Evolutionary conservation across 2,329 filamentous ascomycete species (phyloP), one percentile per base, ranked within the genome.

Genomic region (Aspergillaceae sp.): DNA sequence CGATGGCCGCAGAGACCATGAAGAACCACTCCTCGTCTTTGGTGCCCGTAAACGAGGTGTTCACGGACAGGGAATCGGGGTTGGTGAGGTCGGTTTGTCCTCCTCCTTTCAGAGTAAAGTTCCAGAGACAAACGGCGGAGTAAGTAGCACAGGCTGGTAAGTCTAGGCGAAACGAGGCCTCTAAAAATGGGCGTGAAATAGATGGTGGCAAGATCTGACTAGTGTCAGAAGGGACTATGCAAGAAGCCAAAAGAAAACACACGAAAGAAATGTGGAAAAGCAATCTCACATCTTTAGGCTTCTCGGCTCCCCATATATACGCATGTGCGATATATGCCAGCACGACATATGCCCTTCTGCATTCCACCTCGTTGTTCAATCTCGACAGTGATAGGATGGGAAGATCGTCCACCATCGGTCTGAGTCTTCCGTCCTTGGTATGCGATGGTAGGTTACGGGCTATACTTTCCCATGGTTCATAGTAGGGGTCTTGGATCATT

Each of bases 391-490:
- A 85, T 50, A 95, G 79, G 44, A 94, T 73, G 9, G 88, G 88
- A 44, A 96, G 75, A 27, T 76, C 74, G 54, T 94, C 84, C 43
- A 95, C 78, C 51, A 87, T 79, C 45, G 80, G 76, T 44, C 87
- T 80, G 55, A 95, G 75, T 44, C 85, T 82, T 61, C 84, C 84
- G 61, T 78, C 86, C 44, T 88, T 74, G 46, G 95, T 84, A 52
- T 92, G 74, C 38, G 78, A 77, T 67, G 92, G 87, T 11, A 96
- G 75, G 58, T 91, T 89, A 56, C 79, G 76, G 29, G 82, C 79
- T 46, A 94, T 74, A 36, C 80, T 77, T 68, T 96, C 90, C 90
- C 90, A 97, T 54, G 88, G 87, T 64, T 83, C 80, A 69, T 95
- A 97, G 74, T 95, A 95, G 6, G 82, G 76, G 58, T 92, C 83